Conservation (phyloP, 2,329 filamentous ascomycete genomes). For the Fusarium virguliforme region DNA sequence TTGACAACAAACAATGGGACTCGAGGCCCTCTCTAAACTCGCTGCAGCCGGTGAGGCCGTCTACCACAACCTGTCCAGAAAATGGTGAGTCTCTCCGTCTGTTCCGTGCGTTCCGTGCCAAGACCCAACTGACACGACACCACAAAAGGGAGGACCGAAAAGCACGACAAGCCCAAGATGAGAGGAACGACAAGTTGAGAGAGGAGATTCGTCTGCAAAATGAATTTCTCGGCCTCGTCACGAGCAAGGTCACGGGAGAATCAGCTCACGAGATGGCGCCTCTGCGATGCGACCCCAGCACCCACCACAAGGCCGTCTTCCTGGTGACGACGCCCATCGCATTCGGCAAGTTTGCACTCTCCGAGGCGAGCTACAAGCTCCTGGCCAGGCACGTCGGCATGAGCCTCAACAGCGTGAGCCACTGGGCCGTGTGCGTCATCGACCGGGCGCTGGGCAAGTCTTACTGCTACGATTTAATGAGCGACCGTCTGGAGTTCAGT, state of each 20-base stretch:
- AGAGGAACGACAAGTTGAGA: slow-evolving; percentile 18
- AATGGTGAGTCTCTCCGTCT: slow-evolving; percentile 27
- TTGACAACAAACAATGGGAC: slow-evolving; percentile 37
- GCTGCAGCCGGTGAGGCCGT: slow-evolving; percentile 35
- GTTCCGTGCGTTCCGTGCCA: too few species aligned
- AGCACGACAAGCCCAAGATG: slow-evolving; percentile 12
- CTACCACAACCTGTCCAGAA: slow-evolving; percentile 40
- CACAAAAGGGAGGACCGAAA: slow-evolving; percentile 34
- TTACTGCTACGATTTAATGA: slow-evolving; percentile 51
- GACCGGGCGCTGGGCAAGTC: slow-evolving; percentile 41
- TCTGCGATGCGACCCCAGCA: slow-evolving; percentile 34
- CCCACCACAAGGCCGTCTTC: slow-evolving; percentile 45
- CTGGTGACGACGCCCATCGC: slow-evolving; percentile 46
- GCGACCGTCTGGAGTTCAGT: slow-evolving; percentile 46
- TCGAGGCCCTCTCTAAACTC: slow-evolving; percentile 40
- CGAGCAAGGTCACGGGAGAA: slow-evolving; percentile 42
- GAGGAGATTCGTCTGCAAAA: slow-evolving; percentile 44
- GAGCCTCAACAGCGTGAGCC: slow-evolving; percentile 49
- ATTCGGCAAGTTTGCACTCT: slow-evolving; percentile 45
- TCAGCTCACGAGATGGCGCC: slow-evolving; percentile 44
- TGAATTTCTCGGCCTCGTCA: slow-evolving; percentile 38
- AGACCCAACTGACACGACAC: not conserved
- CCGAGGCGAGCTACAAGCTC: slow-evolving; percentile 43
- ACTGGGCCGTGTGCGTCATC: slow-evolving; percentile 49
- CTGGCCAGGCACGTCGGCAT: slow-evolving; percentile 46